Evolutionary conservation across 164 flowering plant species (phyloP), one percentile per base, ranked within the genome.

Genomic region (Vitis labrusca): DNA sequence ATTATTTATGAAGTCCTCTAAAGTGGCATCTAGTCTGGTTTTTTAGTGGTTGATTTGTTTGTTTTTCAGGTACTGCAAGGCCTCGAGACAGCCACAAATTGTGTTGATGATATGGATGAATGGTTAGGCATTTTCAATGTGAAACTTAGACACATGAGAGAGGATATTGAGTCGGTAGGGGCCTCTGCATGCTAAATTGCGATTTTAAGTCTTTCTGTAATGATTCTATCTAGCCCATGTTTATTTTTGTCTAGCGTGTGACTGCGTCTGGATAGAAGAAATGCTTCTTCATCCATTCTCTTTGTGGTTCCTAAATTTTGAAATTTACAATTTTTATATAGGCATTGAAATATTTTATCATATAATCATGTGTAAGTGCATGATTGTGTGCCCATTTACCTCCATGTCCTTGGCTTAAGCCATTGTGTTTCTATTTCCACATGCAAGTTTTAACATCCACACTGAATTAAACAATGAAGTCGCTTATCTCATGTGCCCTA

Each of bases 101-200:
- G 93, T 85, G 99, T 93, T 64, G 99, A 96, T 50, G 99, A 96
- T 78, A 92, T 96, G 99, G 97, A 96, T 81, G 98, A 93, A 81
- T 96, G 99, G 99, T 83, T 96, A 56, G 88, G 97, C 54, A 93
- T 96, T 76, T 96, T 96, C 78, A 96, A 96, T 79, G 84, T 93
- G 62, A 96, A 96, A 84, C 92, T 96, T 50, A 85, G 97, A 69
- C 98, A 96, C 81, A 96, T 96, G 99, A 87, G 99, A 81, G 97
- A 96, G 79, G 99, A 96, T 78, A 96, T 96, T 80, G 98, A 89
- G 68, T 96, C 97, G 86, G 99, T 96, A 86, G 50, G 78, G 23
- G 66, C 64, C 32, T 70, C 4, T 8, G 5, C 51, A 17, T 17
- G 16, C 15, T 52, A 50, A 63, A 19, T 48, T 57, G 8, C n/a